Base-by-base conservation (phyloP, 2,329 filamentous ascomycete genomes). In the Cladosporium sp. region DNA sequence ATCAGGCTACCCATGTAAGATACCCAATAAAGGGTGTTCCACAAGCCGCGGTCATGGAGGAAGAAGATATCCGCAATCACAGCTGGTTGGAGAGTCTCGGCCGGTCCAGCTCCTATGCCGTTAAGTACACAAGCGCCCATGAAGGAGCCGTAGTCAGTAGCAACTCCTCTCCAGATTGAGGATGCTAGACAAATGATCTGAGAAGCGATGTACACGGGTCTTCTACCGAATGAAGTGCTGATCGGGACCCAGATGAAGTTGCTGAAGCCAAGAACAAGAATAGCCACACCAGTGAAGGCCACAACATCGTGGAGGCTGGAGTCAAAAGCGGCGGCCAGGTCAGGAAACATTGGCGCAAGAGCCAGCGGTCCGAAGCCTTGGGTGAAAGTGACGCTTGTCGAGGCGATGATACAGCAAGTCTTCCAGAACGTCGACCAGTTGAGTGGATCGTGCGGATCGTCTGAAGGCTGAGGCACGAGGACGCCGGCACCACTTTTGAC, bases 31-130 rank as follows among this genome's bases (percentile, higher is more conserved):
- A 79, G 58, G 0, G 78, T 80, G 55, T 80, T 80, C 68, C 76
- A 84, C 55, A 77, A 79, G 6, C 82, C 82, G 51, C 82, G 74
- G 43, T 84, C 79, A 46, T 65, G 62, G 8, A 85, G 68, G 64
- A 85, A 85, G 60, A 80, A 79, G 9, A 83, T 74, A 58, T 85
- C 82, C 3, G 82, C 78, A 58, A 84, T 84, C 46, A 85, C 75
- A 25, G 77, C 74, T 1, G 80, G 81, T 66, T 81, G 78, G 2
- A 79, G 74, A 0, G 79, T 83, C 67, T 85, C 80, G 2, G 78
- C 76, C 5, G 82, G 80, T 1, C 80, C 82, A 42, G 80, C 79
- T 5, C 78, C 81, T 38, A 84, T 72, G 0, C 82, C 82, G 59
- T 83, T 83, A 6, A 85, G 68, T 71, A 82, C 43, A 76, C 81